A percentile compares a stretch with the other conserved stretches of the same genome.
phyloP scores from a whole-genome alignment of 208 protist genomes.

The Leishmania guyanensis region DNA sequence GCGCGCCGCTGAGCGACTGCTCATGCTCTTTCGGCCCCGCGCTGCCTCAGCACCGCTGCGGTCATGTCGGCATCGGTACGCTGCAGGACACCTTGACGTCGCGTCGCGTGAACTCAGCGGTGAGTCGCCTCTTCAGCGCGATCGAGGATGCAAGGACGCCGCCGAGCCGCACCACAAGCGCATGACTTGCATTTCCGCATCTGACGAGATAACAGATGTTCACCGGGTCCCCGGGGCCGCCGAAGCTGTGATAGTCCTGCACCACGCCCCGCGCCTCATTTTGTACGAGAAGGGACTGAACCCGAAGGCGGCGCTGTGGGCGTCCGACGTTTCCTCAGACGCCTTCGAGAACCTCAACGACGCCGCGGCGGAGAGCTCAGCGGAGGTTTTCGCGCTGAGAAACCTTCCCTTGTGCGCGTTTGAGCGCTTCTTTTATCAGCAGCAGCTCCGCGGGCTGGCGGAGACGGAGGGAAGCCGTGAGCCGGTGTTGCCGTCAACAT shows the following conservation, averaged over 20 bases:
- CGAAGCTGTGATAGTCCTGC: conserved; percentile 45
- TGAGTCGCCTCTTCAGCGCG: neutral
- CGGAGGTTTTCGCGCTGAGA: conserved; percentile 40
- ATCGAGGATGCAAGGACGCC: neutral
- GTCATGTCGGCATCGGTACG: conserved; percentile 13
- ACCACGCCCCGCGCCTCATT: conserved; percentile 61
- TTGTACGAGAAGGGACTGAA: conserved; percentile 35
- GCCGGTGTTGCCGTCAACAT: neutral
- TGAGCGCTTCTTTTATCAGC: conserved; percentile 63
- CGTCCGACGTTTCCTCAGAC: conserved; percentile 31
- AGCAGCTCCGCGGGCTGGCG: conserved; percentile 33
- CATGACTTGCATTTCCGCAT: conserved; percentile 6
- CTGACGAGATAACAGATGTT: conserved; percentile 30
- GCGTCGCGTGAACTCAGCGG: neutral
- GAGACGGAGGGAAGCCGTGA: neutral
- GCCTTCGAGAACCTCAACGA: conserved; percentile 27
- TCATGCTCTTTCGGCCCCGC: conserved; percentile 35
- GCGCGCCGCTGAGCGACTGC: conserved; percentile 23
- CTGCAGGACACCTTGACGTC: neutral
- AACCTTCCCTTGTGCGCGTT: conserved; percentile 41
- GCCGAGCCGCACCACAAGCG: neutral
- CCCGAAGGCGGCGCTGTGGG: conserved; percentile 18
- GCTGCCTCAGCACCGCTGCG: conserved; percentile 39
- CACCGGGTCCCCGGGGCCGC: conserved; percentile 11
- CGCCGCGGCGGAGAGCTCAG: conserved; percentile 35